These are phyloP conservation scores for Rhizopus arrhizus DNA, from an alignment of 371 early-diverging fungal genomes.

Conservation along the genomic window DNA sequence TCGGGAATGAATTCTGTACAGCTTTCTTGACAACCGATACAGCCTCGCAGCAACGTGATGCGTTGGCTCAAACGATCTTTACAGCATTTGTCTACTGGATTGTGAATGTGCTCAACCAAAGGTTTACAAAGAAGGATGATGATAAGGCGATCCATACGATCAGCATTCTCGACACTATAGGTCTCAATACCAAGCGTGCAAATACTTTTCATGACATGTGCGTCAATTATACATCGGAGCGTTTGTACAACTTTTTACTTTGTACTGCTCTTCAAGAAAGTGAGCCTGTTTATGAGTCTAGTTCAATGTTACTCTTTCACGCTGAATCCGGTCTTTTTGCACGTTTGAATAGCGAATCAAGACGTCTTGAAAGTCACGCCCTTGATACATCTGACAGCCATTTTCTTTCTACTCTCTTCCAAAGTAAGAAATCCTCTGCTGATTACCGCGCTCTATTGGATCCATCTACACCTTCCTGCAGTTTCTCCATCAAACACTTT, in stretches of 20 bases:
- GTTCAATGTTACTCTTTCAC: conserved; percentile 13
- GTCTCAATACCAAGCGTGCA: conserved; percentile 50
- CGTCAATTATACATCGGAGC: conserved; percentile 74
- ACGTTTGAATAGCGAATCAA: conserved; percentile 35
- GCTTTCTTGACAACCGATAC: conserved; percentile 76
- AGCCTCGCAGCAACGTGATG: conserved; percentile 65
- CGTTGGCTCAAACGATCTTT: conserved; percentile 75
- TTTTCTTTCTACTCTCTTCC: conserved; percentile 32
- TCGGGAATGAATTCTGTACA: conserved; percentile 78
- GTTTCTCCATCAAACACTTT: conserved; percentile 81
- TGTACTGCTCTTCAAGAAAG: no score
- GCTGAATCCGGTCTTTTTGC: conserved; percentile 21
- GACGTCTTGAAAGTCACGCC: conserved; percentile 40
- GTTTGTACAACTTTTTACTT: neutral
- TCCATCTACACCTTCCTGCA: conserved; percentile 33
- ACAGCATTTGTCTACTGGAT: conserved; percentile 79
- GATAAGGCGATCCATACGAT: conserved; percentile 56
- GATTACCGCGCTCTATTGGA: conserved; percentile 24
- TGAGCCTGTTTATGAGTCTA: neutral
- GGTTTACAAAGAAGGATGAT: conserved; percentile 31
- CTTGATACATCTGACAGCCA: conserved; percentile 49
- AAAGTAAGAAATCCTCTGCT: conserved; percentile 23
- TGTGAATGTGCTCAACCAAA: conserved; percentile 72
- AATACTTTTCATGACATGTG: conserved; percentile 76
- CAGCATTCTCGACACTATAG: conserved; percentile 72